Base-by-base conservation (phyloP, 352 stramenopile species). In the Paralagenidium karlingii region DNA sequence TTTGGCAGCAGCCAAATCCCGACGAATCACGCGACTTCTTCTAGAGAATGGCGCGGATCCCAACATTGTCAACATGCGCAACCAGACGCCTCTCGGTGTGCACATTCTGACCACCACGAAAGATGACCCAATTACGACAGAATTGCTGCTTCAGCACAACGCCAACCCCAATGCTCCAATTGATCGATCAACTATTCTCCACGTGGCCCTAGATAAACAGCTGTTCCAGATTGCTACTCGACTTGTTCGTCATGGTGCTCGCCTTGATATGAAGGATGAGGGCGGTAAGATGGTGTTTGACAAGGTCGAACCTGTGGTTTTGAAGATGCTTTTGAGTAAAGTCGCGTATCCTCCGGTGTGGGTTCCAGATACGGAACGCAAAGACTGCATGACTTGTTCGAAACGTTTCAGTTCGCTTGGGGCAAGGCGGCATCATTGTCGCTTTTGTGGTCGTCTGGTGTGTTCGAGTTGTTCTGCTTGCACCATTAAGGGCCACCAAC, bases 11-110 rank as follows among this genome's bases (percentile, higher is more conserved):
- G 66, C 63, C 25, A 82, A 79, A 34, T 82, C 68, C 15, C 65
- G 68, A 5, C 68, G 63, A 19, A 71, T 82, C 62, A 76, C 65
- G 13, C 67, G 69, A 34, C n/a, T 77, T 26, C 34, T 82, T 47
- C 48, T 79, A 12, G 68, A 79, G 18, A 60, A 47, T 26, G 66
- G 63, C 13, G 68, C 65, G 1, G 63, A 77, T 40, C 59, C 75
- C 11, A 79, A 79, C 38, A 67, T 76, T 36, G 45, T 76, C 45
- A 82, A 82, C 47, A 74, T 73, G 63, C 58, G 64, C 47, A 77
- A 78, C 50, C 64, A 82, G 38, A 79, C 68, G 24, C 65, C 68
- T 8, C 30, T 82, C 24, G 66, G 68, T 5, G 63, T 82, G n/a
- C 68, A 82, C 45, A 65, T 82, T 36, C 52, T 77, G 36, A 79